Conservation (phyloP, 179 eudicot species). For the Dionaea muscipula region DNA sequence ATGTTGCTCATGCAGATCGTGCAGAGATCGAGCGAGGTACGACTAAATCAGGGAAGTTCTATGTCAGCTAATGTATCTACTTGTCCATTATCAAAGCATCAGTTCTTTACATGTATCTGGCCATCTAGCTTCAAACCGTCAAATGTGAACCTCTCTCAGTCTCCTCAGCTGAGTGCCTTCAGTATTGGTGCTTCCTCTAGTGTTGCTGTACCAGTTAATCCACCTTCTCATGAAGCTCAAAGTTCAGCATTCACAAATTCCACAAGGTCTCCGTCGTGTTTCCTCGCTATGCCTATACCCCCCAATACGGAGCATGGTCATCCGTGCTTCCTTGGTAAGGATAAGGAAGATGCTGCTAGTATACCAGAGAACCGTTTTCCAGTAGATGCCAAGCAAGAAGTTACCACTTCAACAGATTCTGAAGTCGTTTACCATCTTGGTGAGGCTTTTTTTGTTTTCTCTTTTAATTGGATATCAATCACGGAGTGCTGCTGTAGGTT, state of each 20-base stretch:
- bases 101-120: slow-evolving; percentile 22
- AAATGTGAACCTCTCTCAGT: slow-evolving; percentile 17
- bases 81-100: slow-evolving; percentile 15
- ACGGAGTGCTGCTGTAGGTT: not conserved
- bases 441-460: slow-evolving; percentile 4
- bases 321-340: not conserved
- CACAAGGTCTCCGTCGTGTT: slow-evolving; percentile 31
- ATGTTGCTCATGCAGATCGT: slow-evolving; percentile 20
- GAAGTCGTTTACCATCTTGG: not conserved
- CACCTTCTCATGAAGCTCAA: slow-evolving; percentile 13
- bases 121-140: slow-evolving; percentile 22
- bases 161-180: slow-evolving; percentile 12
- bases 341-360: slow-evolving; percentile 14
- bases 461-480: slow-evolving; percentile 5
- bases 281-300: slow-evolving; percentile 40
- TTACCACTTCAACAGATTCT: slow-evolving; percentile 5
- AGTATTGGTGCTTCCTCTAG: slow-evolving; percentile 11
- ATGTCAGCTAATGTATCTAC: slow-evolving; percentile 1
- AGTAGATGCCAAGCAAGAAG: no score
- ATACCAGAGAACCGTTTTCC: slow-evolving; percentile 21
- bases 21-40: slow-evolving; percentile 7
- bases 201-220: slow-evolving; percentile 4
- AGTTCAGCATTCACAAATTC: slow-evolving; percentile 10
- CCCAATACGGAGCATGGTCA: slow-evolving; percentile 8
- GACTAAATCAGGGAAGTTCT: slow-evolving; percentile 9